phyloP scores from a whole-genome alignment of 176 grass and related monocot genomes.

The Phragmites australis region DNA sequence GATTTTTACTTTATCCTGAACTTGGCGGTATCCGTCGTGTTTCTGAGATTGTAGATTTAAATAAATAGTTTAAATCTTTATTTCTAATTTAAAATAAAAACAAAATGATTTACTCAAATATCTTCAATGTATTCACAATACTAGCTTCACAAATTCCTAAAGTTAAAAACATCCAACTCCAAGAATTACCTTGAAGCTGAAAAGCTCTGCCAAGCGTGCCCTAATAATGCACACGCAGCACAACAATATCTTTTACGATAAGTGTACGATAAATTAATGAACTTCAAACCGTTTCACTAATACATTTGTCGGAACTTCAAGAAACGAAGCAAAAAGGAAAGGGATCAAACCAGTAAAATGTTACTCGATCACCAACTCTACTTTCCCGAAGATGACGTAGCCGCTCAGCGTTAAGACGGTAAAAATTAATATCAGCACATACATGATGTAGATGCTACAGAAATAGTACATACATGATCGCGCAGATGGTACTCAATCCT shows the following conservation, averaged over 20 bases:
- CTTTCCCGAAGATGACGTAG: background rate
- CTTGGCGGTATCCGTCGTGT: too few species aligned
- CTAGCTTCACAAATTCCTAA: too few species aligned
- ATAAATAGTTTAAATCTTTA: too few species aligned
- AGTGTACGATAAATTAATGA: background rate
- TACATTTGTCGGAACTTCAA: background rate
- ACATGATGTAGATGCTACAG: constrained; percentile 23
- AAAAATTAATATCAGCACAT: too few species aligned
- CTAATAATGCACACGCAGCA: background rate
- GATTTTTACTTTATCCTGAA: too few species aligned
- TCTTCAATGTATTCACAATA: too few species aligned
- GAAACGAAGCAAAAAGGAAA: background rate
- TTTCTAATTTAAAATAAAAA: too few species aligned
- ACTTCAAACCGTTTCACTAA: background rate
- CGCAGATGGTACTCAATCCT: background rate
- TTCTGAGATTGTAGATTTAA: too few species aligned
- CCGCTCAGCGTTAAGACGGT: background rate
- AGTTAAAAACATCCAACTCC: too few species aligned
- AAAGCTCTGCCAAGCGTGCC: too few species aligned
- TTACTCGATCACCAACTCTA: background rate
- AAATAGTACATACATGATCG: constrained; percentile 39
- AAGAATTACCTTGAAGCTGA: too few species aligned
- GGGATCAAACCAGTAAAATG: background rate
- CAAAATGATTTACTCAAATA: too few species aligned
- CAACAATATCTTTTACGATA: background rate